A percentile compares a stretch with the other conserved stretches of the same genome.
These are phyloP conservation scores for Fraxinus latifolia DNA, from an alignment of 305 asterid genomes.

Conservation along the genomic window DNA sequence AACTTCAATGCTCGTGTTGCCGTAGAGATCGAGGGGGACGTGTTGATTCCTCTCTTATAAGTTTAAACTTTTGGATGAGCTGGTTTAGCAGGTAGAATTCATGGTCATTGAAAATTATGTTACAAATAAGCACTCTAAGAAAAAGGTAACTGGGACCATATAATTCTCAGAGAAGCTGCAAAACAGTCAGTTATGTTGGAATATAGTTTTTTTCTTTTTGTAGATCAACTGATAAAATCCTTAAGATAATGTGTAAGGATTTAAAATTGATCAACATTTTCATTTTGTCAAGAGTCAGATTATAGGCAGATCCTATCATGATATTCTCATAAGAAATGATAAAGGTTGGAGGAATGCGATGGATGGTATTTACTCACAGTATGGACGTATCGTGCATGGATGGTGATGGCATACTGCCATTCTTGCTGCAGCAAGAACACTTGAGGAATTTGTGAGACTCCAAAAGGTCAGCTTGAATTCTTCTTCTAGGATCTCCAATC, in stretches of 20 bases:
- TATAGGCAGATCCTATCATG: neutral
- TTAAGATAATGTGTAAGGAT: neutral
- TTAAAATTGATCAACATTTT: neutral
- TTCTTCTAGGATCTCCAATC: slow-evolving; percentile 92
- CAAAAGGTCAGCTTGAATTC: slow-evolving; percentile 79
- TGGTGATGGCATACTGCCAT: slow-evolving; percentile 39
- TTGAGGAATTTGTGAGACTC: slow-evolving; percentile 62
- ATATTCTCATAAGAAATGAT: neutral
- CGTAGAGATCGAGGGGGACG: neutral
- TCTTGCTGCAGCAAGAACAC: slow-evolving; percentile 77
- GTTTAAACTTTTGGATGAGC: neutral
- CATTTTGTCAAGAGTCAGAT: neutral
- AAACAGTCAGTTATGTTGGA: neutral
- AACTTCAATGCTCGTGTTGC: neutral
- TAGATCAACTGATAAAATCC: neutral
- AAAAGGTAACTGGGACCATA: neutral
- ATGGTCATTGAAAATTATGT: neutral
- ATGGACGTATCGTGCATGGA: slow-evolving; percentile 80
- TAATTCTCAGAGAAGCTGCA: neutral
- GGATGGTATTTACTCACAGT: slow-evolving; percentile 47
- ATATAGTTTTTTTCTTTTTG: neutral
- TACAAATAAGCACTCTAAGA: neutral
- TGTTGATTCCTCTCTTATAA: neutral
- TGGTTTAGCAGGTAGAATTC: neutral
- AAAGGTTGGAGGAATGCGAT: neutral